Evolutionary conservation across 495 filamentous ascomycete species (phyloP), one percentile per base, ranked within the genome.

Genomic region (Penicillium mononematosum): DNA sequence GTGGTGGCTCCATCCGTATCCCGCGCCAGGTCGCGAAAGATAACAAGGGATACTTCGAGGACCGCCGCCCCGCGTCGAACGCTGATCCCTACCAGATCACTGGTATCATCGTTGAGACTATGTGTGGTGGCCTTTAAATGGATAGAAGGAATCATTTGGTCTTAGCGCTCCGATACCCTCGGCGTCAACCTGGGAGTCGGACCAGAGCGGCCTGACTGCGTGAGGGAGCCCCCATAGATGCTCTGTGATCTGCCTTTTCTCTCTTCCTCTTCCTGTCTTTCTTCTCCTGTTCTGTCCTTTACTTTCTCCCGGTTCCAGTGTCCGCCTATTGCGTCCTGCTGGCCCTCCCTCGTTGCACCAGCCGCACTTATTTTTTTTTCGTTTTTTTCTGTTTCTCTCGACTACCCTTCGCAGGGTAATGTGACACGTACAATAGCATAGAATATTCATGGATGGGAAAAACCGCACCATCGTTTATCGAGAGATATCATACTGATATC

Each of bases 11-110:
- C 58, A 91, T 97, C 69, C 91, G 94, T 81, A 92, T 98, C 60
- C 95, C 95, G 63, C 85, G 94, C 67, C 87, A 90, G 65, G 83
- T 81, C 70, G 94, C 88, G 52, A 90, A 91, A 73, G 92, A 96
- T 73, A 92, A 91, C 75, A 95, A 90, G 79, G 94, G 94, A 63
- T 98, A 98, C 84, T 97, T 98, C 62, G 94, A 98, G 81, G 94
- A 98, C 66, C 86, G 94, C 70, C 83, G 94, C 64, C 94, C 94
- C 45, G 94, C 94, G 44, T 92, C 88, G 69, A 98, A 98, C 72
- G 94, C 86, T 60, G 91, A 95, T 77, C 94, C 94, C 25, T 98
- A 98, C 80, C 92, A 92, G 78, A 92, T 96, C 70, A 95, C 91
- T 58, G 89, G 89, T 69, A 94, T 96, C 70, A 88, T 95, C 68